Conservation (phyloP, 768 basidiomycete genomes). For the Mycena metata region DNA sequence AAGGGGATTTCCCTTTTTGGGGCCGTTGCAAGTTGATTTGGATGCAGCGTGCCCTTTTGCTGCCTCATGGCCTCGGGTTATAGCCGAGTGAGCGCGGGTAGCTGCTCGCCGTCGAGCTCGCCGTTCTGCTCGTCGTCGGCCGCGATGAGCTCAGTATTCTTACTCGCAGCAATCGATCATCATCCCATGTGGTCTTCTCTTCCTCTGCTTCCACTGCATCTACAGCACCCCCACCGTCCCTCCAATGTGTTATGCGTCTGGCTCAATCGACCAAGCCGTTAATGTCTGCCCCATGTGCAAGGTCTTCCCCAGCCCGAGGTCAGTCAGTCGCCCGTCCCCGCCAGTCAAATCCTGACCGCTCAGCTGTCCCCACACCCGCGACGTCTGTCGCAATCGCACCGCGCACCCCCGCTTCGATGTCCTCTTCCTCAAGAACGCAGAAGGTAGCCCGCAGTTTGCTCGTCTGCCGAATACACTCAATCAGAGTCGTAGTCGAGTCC, state of each 20-base stretch:
- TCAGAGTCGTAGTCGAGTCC: slow-evolving; percentile 68
- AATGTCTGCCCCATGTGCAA: slow-evolving; percentile 88
- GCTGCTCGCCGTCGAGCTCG: too few species aligned
- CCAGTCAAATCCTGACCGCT: slow-evolving; percentile 31
- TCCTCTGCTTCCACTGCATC: slow-evolving; percentile 42
- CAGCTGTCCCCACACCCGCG: slow-evolving; percentile 84
- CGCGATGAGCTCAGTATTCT: too few species aligned
- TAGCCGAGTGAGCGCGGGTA: too few species aligned
- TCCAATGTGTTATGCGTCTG: slow-evolving; percentile 79
- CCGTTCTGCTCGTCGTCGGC: too few species aligned
- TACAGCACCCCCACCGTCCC: not conserved
- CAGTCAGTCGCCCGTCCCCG: slow-evolving; percentile 38
- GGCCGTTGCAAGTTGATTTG: too few species aligned
- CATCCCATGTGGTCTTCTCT: slow-evolving; percentile 26
- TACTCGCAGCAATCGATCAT: too few species aligned
- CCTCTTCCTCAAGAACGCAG: slow-evolving; percentile 87
- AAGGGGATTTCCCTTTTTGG: too few species aligned
- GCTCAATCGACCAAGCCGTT: slow-evolving; percentile 76
- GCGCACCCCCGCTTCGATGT: slow-evolving; percentile 84
- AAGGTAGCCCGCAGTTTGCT: slow-evolving; percentile 64
- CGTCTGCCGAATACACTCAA: slow-evolving; percentile 27
- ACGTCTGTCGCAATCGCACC: slow-evolving; percentile 80
- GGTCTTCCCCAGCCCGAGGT: slow-evolving; percentile 81
- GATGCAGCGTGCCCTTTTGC: too few species aligned
- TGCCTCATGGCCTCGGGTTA: too few species aligned